Evolutionary conservation across 768 basidiomycete species (phyloP).

Genomic region (Lactarius akahatsu): DNA sequence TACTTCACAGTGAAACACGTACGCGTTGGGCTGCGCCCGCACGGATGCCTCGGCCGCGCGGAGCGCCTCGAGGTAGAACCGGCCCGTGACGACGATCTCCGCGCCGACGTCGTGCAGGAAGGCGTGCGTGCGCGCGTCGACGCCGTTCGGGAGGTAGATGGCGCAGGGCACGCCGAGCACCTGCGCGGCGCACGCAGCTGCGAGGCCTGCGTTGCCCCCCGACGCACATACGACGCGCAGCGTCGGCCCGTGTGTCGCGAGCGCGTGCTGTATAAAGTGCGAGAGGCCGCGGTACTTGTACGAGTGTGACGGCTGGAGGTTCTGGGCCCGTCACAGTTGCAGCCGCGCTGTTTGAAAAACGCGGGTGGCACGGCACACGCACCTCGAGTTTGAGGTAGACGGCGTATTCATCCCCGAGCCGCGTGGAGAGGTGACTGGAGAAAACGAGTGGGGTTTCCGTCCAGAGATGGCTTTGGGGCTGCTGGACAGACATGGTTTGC

Average conservation of each 20-base stretch:
- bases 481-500: neutral
- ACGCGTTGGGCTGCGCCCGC: conserved; percentile 51
- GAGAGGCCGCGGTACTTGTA: conserved; percentile 79
- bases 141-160: conserved; percentile 63
- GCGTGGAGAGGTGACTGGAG: conserved; percentile 18
- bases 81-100: conserved; percentile 56
- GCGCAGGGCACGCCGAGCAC: conserved; percentile 57
- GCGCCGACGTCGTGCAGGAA: conserved; percentile 55
- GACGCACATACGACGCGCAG: conserved; percentile 71
- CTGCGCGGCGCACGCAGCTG: conserved; percentile 62
- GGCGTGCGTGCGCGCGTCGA: conserved; percentile 47
- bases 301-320: conserved; percentile 68
- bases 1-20: conserved; percentile 32
- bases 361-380: neutral
- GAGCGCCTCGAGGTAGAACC: conserved; percentile 58
- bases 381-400: conserved; percentile 26
- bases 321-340: conserved; percentile 42
- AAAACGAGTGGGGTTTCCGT: conserved; percentile 18
- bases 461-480: conserved; percentile 14
- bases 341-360: neutral
- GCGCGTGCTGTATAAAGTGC: conserved; percentile 53
- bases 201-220: conserved; percentile 79
- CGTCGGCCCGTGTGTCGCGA: conserved; percentile 48
- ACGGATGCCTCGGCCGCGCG: conserved; percentile 49
- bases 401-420: conserved; percentile 12